Evolutionary conservation across 805 yeast genomes (phyloP).

Genomic region (Pichia scutulata): DNA sequence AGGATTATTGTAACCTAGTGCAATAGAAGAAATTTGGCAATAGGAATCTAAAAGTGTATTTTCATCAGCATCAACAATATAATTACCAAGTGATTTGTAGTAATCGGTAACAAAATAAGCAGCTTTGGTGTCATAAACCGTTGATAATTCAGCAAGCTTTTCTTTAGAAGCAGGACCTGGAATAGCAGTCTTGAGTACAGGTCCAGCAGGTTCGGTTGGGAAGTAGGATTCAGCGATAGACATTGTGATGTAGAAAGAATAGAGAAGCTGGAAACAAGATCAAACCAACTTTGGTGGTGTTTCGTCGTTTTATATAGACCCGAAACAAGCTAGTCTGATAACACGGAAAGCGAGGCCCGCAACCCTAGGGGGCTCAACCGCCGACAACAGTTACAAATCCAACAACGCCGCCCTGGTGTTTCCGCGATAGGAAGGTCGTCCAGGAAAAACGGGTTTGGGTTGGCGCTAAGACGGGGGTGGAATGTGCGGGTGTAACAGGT

Average conservation of each 20-base stretch:
- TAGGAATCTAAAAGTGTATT: slow-evolving; percentile 54
- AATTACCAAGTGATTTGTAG: slow-evolving; percentile 55
- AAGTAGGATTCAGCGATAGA: slow-evolving; percentile 25
- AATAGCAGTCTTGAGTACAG: slow-evolving; percentile 34
- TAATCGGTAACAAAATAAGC: slow-evolving; percentile 60
- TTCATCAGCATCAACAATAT: slow-evolving; percentile 60
- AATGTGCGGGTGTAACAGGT: not conserved
- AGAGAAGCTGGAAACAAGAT: not conserved
- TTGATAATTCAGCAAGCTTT: slow-evolving; percentile 32
- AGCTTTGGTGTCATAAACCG: slow-evolving; percentile 54
- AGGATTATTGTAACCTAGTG: slow-evolving; percentile 66
- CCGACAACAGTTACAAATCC: not conserved
- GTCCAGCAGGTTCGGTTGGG: slow-evolving; percentile 45
- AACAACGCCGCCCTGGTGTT: no score
- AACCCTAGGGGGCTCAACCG: not conserved
- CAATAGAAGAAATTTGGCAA: slow-evolving; percentile 68
- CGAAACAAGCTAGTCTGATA: not conserved
- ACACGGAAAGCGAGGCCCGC: not conserved
- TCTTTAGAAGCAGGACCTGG: slow-evolving; percentile 42
- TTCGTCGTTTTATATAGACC: not conserved
- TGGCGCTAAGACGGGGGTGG: not conserved
- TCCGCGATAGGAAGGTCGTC: not conserved
- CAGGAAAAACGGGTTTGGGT: not conserved
- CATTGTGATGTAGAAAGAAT: slow-evolving; percentile 10
- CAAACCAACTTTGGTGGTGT: not conserved